Conservation (phyloP, 1,284 basidiomycete genomes). For the Peniophora sp. region DNA sequence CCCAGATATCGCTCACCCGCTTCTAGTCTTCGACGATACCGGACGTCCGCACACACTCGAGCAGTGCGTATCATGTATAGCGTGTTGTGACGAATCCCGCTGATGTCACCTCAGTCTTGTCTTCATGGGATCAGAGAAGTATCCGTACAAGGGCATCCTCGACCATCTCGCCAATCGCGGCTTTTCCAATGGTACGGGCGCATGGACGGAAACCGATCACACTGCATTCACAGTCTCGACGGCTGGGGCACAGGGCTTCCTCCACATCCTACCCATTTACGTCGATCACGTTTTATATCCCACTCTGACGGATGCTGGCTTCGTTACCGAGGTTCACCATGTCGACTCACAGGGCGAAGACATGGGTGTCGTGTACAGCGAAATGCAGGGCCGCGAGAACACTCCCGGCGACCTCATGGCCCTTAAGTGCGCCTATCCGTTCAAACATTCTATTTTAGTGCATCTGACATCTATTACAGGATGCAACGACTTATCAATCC, state of each 20-base stretch:
- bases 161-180: conserved; percentile 97
- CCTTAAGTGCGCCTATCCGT: conserved; percentile 66
- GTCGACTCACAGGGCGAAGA: conserved; percentile 88
- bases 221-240: conserved; percentile 98
- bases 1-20: no score
- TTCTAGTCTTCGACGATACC: conserved; percentile 83
- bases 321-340: conserved; percentile 95
- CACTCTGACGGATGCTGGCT: conserved; percentile 87
- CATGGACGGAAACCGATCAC: conserved; percentile 81
- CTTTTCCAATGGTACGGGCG: conserved; percentile 90
- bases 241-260: conserved; percentile 92
- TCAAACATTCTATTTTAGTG: background rate
- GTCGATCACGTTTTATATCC: conserved; percentile 97
- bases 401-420: conserved; percentile 88
- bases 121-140: conserved; percentile 91
- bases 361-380: conserved; percentile 94
- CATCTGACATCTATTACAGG: conserved; percentile 32
- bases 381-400: conserved; percentile 98
- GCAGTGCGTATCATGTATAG: conserved; percentile 48
- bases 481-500: conserved; percentile 79
- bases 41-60: conserved; percentile 93
- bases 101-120: conserved; percentile 48
- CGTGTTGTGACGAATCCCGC: background rate
- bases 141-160: conserved; percentile 96
- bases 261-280: conserved; percentile 92